Conservation (phyloP, 2,329 filamentous ascomycete species). For the Phialocephala subalpina region DNA sequence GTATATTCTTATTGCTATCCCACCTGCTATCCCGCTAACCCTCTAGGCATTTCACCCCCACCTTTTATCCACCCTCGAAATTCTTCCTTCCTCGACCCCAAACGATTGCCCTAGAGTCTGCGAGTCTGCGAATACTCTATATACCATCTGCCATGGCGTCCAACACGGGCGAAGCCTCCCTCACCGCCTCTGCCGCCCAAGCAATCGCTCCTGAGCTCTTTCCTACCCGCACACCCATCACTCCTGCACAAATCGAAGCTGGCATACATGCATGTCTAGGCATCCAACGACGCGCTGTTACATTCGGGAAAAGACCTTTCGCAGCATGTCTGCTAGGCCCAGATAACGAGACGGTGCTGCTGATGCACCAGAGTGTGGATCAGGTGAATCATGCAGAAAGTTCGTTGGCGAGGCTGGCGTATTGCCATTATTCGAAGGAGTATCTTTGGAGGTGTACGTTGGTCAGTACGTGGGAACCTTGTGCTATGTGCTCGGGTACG, state of each 20-base stretch:
- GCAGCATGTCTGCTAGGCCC: constrained; percentile 56
- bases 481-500: constrained; percentile 56
- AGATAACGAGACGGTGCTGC: constrained; percentile 56
- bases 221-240: constrained; percentile 47
- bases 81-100: not conserved
- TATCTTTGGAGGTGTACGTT: constrained; percentile 59
- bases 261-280: constrained; percentile 49
- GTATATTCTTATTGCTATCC: constrained; percentile 24
- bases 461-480: constrained; percentile 62
- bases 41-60: not conserved
- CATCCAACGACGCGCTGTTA: constrained; percentile 53
- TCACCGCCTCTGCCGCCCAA: constrained; percentile 36
- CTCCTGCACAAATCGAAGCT: constrained; percentile 48
- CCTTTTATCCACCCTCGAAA: not conserved
- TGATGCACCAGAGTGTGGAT: constrained; percentile 58
- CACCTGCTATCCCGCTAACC: not conserved
- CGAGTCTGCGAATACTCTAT: not conserved
- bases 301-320: constrained; percentile 57
- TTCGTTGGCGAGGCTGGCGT: constrained; percentile 56
- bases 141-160: constrained; percentile 29
- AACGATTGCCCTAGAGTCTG: not conserved
- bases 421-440: constrained; percentile 55
- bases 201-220: constrained; percentile 44
- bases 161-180: constrained; percentile 35
- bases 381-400: constrained; percentile 61